Percentiles rank a stretch among this genome's conserved stretches.
Evolutionary conservation across 1,139 yeast genomes (phyloP).

Genomic region (Entelexis paramagnoliae): DNA sequence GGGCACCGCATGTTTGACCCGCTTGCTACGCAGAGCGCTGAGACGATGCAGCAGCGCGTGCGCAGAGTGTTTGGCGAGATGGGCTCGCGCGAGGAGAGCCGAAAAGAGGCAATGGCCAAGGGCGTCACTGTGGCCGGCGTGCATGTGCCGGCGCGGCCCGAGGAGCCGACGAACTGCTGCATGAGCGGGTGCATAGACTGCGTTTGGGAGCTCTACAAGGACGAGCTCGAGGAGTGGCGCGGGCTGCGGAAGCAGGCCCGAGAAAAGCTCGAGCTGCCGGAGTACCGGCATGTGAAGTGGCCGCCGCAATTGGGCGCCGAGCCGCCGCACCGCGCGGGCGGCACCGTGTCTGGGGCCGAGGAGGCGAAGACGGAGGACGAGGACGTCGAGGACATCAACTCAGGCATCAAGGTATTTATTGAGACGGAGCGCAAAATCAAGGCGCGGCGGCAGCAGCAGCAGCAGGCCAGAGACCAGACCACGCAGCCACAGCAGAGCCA

Average conservation of each 20-base stretch:
- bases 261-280: constrained; percentile 34
- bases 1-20: constrained; percentile 22
- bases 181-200: constrained; percentile 96
- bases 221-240: constrained; percentile 79
- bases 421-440: constrained; percentile 64
- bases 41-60: constrained; percentile 24
- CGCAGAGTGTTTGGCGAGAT: constrained; percentile 31
- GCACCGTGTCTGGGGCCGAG: constrained; percentile 19
- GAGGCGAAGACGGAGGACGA: constrained; percentile 32
- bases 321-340: constrained; percentile 28
- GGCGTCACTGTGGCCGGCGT: constrained; percentile 52
- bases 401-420: constrained; percentile 70
- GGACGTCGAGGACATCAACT: constrained; percentile 62
- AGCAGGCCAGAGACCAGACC: neutral
- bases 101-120: constrained; percentile 27
- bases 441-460: constrained; percentile 29
- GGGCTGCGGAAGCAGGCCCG: constrained; percentile 52
- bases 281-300: constrained; percentile 44
- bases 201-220: constrained; percentile 89
- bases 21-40: constrained; percentile 12
- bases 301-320: constrained; percentile 77
- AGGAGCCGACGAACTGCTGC: constrained; percentile 91
- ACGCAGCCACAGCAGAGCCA: neutral
- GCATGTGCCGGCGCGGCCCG: constrained; percentile 66
- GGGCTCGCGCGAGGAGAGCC: constrained; percentile 32